Evolutionary conservation across 1,284 basidiomycete species (phyloP), one percentile per base, ranked within the genome.

Genomic region (Puccinia hordei): DNA sequence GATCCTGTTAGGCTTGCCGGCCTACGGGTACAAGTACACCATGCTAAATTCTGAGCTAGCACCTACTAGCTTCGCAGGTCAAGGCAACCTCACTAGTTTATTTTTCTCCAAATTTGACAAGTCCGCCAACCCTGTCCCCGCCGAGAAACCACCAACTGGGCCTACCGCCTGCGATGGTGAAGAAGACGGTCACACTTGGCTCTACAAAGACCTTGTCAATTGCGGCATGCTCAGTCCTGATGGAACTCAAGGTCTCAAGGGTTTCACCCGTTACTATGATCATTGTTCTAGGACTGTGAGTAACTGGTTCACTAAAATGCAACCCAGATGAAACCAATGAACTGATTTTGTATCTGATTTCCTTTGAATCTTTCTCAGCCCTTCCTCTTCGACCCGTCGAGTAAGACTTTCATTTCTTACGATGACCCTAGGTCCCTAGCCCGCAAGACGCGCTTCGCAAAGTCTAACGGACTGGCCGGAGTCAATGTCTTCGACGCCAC

Each of bases 401-500:
- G 27, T 24, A 80, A 73, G 24, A 46, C 55, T 33, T 55, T 80
- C 8, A 80, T 80, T 55, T 73, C 78, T 46, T 80, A 80, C 49
- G 78, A 80, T 38, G 78, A 80, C 44, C 44, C 71, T 9, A 46
- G 55, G 22, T 80, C 78, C 8, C 27, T 80, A 9, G 69, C 69
- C 33, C 57, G 71, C n/a, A 80, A 80, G 71, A 61, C 78, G 1
- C 33, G 30, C n/a, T 65, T 65, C 63, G 78, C 69, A 22, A 61
- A 53, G 46, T 44, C 44, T 6, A 59, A 65, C 24, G 78, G 78
- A 35, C 13, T 80, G n/a, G 71, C 27, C 15, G 78, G 78, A n/a
- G 44, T 80, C 30, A 80, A 80, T 44, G 71, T 80, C 46, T 80
- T 80, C 63, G 78, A 80, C 35, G 68, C 78, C 13, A 80, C 78